Evolutionary conservation across 2,329 filamentous ascomycete genomes (phyloP).

Genomic region (Fusarium anthophilum): DNA sequence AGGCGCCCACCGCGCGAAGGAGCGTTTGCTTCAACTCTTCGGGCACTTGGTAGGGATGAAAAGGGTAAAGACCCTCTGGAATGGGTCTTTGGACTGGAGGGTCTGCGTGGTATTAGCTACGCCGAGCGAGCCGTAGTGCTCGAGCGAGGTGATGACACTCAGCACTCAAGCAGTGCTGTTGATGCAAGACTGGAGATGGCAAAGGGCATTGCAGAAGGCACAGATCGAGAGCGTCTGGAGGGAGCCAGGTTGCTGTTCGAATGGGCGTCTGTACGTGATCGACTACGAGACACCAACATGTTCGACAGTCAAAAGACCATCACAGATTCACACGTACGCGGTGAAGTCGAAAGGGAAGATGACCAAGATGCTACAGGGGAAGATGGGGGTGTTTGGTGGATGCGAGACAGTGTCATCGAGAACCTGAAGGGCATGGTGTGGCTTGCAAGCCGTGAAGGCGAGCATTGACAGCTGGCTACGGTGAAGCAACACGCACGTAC

Average conservation of each 20-base stretch:
- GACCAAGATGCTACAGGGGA: constrained; percentile 36
- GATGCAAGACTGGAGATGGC: constrained; percentile 78
- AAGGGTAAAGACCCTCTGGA: constrained; percentile 64
- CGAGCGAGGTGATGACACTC: constrained; percentile 59
- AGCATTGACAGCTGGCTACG: constrained; percentile 33
- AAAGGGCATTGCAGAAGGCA: constrained; percentile 53
- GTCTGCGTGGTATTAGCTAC: constrained; percentile 64
- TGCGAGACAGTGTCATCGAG: constrained; percentile 65
- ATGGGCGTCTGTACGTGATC: constrained; percentile 60
- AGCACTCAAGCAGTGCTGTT: constrained; percentile 62
- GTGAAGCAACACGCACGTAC: neutral
- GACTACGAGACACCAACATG: constrained; percentile 42
- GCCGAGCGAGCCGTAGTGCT: constrained; percentile 74
- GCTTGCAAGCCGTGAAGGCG: constrained; percentile 55
- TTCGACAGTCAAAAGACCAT: constrained; percentile 50
- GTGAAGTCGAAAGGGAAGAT: constrained; percentile 25
- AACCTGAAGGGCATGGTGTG: constrained; percentile 64
- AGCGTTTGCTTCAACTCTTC: constrained; percentile 77
- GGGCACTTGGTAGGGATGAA: constrained; percentile 68
- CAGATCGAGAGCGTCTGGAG: constrained; percentile 55
- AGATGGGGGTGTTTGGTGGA: constrained; percentile 59
- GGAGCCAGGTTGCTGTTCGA: constrained; percentile 64
- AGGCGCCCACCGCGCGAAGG: constrained; percentile 74
- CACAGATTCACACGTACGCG: constrained; percentile 37
- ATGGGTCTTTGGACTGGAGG: constrained; percentile 76